These are phyloP conservation scores for Catharanthus roseus DNA, from an alignment of 257 asterid species.

Conservation along the genomic window DNA sequence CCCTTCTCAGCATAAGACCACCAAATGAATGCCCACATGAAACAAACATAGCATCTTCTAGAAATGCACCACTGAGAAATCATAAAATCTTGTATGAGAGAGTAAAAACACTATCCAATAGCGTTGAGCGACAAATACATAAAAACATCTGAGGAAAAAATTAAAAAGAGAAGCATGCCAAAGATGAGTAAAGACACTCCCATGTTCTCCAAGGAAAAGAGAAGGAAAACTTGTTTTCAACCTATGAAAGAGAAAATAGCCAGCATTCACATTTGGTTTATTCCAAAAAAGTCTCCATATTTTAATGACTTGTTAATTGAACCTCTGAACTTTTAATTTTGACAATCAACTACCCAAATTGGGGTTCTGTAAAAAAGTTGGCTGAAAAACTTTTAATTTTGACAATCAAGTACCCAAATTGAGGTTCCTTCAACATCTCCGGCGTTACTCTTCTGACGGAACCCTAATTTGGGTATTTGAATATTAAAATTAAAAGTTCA, in stretches of 20 bases:
- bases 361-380: no score
- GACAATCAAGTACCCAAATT: no score
- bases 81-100: constrained; percentile 5
- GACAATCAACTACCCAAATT: no score
- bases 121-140: not conserved
- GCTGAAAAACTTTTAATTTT: no score
- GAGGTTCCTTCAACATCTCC: no score
- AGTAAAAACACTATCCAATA: not conserved
- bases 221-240: not conserved
- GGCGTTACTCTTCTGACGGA: no score
- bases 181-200: not conserved
- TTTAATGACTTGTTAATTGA: no score
- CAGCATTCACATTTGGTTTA: not conserved
- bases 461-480: no score
- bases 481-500: no score
- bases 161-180: not conserved
- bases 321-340: no score
- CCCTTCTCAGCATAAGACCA: constrained; percentile 82
- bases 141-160: not conserved
- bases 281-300: no score
- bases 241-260: not conserved
- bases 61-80: constrained; percentile 73
- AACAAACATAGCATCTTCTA: constrained; percentile 91
- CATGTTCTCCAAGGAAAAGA: not conserved
- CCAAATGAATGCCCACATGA: constrained; percentile 99